Evolutionary conservation across 305 asterid species (phyloP).

Genomic region (Fraxinus platypoda): DNA sequence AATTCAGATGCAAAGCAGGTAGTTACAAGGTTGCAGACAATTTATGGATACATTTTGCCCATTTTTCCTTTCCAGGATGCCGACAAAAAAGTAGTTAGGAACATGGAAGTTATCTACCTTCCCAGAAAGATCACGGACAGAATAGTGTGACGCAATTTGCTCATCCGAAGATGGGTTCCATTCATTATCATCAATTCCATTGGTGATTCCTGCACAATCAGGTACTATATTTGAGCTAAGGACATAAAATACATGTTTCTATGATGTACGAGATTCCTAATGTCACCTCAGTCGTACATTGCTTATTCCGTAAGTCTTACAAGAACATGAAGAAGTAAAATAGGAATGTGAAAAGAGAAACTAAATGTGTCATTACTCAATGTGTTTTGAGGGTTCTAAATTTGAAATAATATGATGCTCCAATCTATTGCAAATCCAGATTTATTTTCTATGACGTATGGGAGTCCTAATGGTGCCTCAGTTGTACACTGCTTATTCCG

Average conservation of each 20-base stretch:
- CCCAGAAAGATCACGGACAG: slow-evolving; percentile 75
- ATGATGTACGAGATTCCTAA: slow-evolving; percentile 2
- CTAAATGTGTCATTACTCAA: not conserved
- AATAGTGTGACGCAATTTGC: slow-evolving; percentile 60
- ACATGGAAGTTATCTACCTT: slow-evolving; percentile 53
- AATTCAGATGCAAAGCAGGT: not conserved
- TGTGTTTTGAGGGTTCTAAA: not conserved
- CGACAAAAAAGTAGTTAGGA: not conserved
- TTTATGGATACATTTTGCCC: not conserved
- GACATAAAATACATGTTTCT: not conserved
- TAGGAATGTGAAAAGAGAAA: not conserved
- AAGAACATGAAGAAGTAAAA: not conserved
- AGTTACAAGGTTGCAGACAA: not conserved
- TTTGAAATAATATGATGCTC: not conserved
- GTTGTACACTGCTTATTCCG: not conserved
- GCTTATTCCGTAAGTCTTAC: not conserved
- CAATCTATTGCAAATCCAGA: not conserved
- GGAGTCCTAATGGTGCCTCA: not conserved
- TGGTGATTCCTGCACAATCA: slow-evolving; percentile 72
- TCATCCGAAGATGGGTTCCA: slow-evolving; percentile 80
- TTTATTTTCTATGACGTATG: not conserved
- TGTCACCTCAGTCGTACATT: not conserved
- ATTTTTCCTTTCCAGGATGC: not conserved
- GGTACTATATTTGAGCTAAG: slow-evolving; percentile 10
- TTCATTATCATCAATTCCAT: slow-evolving; percentile 75